Evolutionary conservation across 176 grass and related monocot species (phyloP), one percentile per base, ranked within the genome.

Genomic region (Ensete ventricosum): DNA sequence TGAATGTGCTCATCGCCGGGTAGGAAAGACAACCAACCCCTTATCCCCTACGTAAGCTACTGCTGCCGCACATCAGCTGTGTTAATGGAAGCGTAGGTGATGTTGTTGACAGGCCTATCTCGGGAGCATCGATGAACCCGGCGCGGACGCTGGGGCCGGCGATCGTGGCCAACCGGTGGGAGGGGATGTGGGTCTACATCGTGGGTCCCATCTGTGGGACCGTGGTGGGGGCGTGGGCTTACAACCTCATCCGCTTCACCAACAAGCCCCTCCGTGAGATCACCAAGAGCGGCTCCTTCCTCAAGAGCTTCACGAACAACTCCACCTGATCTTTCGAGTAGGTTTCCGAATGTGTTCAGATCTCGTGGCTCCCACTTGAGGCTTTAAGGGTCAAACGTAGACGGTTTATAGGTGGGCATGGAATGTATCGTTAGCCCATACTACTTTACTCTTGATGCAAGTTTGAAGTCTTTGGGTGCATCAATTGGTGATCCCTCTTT

Each of bases 241-340:
- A 99, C 88, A 99, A 99, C 81, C 86, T 99, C 70, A 99, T 99
- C 84, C 82, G 96, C 13, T 99, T 99, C 90, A 99, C 96, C 76
- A 91, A 95, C 78, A 91, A 91, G 88, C 91, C 96, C 1, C 85
- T 99, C 17, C 84, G 96, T 65, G 91, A 99, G 90, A 82, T 99
- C 82, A 91, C 91, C 62, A 86, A 89, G 84, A 89, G 91, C 64
- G 74, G 75, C 69, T 99, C 90, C 14, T 99, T 99, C 82, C 91
- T 91, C 64, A 89, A 83, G 84, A 95, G 84, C 88, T 82, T 77
- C 69, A 85, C 85, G 80, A 86, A 50, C 62, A 95, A 77, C 81
- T 84, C 82, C 49, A n/a, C 3, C 11, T 80, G 50, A 80, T 52
- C n/a, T 9, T 5, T 14, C 51, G 14, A 24, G 27, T 9, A 4